phyloP scores from a whole-genome alignment of 2,329 filamentous ascomycete genomes.

The Epicoccum sorghinum region DNA sequence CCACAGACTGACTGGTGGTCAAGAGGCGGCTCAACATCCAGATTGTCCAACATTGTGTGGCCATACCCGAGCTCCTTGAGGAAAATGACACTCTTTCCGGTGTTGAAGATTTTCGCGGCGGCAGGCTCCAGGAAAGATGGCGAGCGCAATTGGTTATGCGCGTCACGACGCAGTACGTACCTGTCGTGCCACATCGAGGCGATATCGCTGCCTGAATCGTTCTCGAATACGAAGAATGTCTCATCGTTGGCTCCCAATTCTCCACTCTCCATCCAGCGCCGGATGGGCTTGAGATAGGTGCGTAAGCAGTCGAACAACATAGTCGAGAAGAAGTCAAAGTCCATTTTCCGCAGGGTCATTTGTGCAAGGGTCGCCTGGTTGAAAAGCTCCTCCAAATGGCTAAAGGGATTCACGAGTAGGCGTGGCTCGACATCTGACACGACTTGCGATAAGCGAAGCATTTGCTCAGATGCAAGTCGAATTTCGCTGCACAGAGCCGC shows the following conservation, averaged over 20 bases:
- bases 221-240: conserved; percentile 76
- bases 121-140: conserved; percentile 77
- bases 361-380: conserved; percentile 73
- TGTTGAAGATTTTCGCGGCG: conserved; percentile 76
- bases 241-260: conserved; percentile 69
- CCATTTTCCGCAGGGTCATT: conserved; percentile 65
- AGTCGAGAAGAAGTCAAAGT: conserved; percentile 68
- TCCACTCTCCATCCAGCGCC: conserved; percentile 83
- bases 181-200: conserved; percentile 77
- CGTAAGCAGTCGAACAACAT: conserved; percentile 83
- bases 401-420: conserved; percentile 60
- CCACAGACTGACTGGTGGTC: conserved; percentile 64
- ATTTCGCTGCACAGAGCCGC: conserved; percentile 66
- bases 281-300: conserved; percentile 80
- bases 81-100: conserved; percentile 87
- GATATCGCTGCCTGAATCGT: conserved; percentile 61
- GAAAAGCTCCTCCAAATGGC: conserved; percentile 80
- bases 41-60: conserved; percentile 25
- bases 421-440: conserved; percentile 61
- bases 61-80: conserved; percentile 72
- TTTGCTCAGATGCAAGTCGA: conserved; percentile 57
- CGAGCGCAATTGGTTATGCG: conserved; percentile 67
- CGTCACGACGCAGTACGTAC: conserved; percentile 69
- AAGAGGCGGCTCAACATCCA: conserved; percentile 47
- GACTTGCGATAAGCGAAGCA: conserved; percentile 67